A percentile compares a stretch with the other conserved stretches of the same genome.
Evolutionary conservation across 495 filamentous ascomycete species (phyloP).

Genomic region (Lasiosphaeria miniovina): DNA sequence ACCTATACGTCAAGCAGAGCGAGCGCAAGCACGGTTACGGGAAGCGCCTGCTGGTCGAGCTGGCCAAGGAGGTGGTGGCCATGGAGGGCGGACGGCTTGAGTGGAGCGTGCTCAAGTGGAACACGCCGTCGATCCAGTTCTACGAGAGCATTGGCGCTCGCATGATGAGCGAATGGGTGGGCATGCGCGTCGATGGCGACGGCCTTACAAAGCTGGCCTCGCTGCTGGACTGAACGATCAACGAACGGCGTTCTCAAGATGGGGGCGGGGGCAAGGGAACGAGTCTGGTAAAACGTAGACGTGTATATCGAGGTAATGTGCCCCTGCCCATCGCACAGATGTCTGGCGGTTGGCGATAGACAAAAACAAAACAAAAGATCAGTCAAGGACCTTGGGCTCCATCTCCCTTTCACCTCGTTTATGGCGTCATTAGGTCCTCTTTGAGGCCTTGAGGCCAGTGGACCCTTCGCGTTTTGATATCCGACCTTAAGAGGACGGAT

Average conservation of each 20-base stretch:
- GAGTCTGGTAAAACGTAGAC: too few species aligned
- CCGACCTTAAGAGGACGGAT: too few species aligned
- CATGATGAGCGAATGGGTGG: slow-evolving; percentile 81
- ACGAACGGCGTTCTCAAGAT: too few species aligned
- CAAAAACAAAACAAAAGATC: too few species aligned
- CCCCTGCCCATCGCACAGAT: too few species aligned
- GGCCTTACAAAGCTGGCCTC: slow-evolving; percentile 60
- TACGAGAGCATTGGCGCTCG: slow-evolving; percentile 82
- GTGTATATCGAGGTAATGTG: background rate
- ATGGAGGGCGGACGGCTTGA: slow-evolving; percentile 76
- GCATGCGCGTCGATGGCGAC: slow-evolving; percentile 82
- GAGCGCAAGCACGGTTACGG: slow-evolving; percentile 78
- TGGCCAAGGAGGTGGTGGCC: slow-evolving; percentile 72
- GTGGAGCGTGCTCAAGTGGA: slow-evolving; percentile 92
- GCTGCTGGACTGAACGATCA: slow-evolving; percentile 31
- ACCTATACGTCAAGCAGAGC: slow-evolving; percentile 74
- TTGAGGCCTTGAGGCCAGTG: too few species aligned
- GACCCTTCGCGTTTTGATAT: too few species aligned
- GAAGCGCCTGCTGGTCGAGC: slow-evolving; percentile 64
- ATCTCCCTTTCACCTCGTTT: too few species aligned
- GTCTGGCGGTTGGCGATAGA: too few species aligned
- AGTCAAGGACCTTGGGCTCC: too few species aligned
- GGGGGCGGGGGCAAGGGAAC: background rate
- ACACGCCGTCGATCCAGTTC: slow-evolving; percentile 83
- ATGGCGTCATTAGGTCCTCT: too few species aligned